Evolutionary conservation across 148 eudicot species (phyloP).

Genomic region (Cornus suecica): DNA sequence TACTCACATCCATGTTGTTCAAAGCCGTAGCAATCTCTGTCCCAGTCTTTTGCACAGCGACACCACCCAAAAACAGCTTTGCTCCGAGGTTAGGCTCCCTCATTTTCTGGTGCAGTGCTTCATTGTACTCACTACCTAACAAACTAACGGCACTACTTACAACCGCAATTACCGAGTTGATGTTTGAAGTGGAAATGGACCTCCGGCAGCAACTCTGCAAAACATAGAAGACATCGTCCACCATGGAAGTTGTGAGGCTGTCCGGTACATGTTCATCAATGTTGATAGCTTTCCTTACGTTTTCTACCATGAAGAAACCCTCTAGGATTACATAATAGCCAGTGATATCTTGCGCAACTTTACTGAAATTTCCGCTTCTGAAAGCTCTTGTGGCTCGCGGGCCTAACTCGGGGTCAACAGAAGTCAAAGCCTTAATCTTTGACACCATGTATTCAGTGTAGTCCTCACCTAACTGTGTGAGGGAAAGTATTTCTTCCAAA

Average conservation of each 20-base stretch:
- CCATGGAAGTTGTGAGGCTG: conserved; percentile 94
- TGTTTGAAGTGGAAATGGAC: conserved; percentile 83
- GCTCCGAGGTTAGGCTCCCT: conserved; percentile 94
- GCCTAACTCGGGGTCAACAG: conserved; percentile 77
- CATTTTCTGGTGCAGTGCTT: conserved; percentile 87
- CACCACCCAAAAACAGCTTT: conserved; percentile 85
- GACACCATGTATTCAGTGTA: conserved; percentile 84
- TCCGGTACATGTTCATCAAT: conserved; percentile 85
- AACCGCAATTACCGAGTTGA: conserved; percentile 79
- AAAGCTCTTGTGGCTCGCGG: conserved; percentile 86
- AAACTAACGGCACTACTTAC: conserved; percentile 75
- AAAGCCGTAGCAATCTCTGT: conserved; percentile 83
- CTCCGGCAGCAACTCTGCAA: no score
- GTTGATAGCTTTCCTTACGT: conserved; percentile 93
- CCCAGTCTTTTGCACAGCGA: conserved; percentile 84
- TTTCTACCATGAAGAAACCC: conserved; percentile 96
- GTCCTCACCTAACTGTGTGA: conserved; percentile 90
- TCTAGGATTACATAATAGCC: conserved; percentile 90
- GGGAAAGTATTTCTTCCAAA: conserved; percentile 79
- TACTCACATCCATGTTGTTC: conserved; percentile 88
- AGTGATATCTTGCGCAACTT: conserved; percentile 75
- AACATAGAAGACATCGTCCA: conserved; percentile 92
- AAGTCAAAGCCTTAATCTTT: conserved; percentile 76
- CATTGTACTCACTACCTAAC: conserved; percentile 79
- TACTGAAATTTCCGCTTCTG: conserved; percentile 78